Evolutionary conservation across 306 rosid genomes (phyloP).

Genomic region (Hippophae gyantsensis): DNA sequence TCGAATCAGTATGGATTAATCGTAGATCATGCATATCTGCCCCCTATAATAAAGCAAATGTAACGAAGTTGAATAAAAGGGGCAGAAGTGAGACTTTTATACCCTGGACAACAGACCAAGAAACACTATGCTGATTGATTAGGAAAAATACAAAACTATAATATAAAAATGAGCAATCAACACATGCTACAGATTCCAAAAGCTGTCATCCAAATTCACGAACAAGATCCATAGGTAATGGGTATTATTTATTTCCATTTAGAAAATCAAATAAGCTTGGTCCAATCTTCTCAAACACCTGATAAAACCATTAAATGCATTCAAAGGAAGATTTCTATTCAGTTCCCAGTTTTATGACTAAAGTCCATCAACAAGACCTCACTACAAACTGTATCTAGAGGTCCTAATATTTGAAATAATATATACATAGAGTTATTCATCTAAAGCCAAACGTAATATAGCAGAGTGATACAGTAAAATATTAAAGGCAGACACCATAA

Average conservation of each 20-base stretch:
- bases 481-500: no score
- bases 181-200: constrained; percentile 95
- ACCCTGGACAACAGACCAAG: no score
- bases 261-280: constrained; percentile 93
- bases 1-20: constrained; percentile 75
- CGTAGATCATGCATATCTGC: constrained; percentile 79
- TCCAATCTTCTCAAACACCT: constrained; percentile 98
- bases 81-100: not conserved
- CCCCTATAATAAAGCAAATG: constrained; percentile 7
- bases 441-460: no score
- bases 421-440: no score
- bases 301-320: constrained; percentile 60
- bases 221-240: constrained; percentile 94
- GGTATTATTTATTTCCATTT: constrained; percentile 81
- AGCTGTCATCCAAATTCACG: constrained; percentile 94
- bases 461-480: no score
- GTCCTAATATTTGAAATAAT: no score
- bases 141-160: constrained; percentile 3
- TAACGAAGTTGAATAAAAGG: not conserved
- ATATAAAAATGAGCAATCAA: constrained; percentile 20
- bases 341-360: no score
- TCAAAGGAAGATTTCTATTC: no score
- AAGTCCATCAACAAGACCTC: constrained; percentile 20
- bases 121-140: no score
- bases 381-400: constrained; percentile 20